Evolutionary conservation across 2,329 filamentous ascomycete species (phyloP).

Genomic region (Diaporthe amygdali): DNA sequence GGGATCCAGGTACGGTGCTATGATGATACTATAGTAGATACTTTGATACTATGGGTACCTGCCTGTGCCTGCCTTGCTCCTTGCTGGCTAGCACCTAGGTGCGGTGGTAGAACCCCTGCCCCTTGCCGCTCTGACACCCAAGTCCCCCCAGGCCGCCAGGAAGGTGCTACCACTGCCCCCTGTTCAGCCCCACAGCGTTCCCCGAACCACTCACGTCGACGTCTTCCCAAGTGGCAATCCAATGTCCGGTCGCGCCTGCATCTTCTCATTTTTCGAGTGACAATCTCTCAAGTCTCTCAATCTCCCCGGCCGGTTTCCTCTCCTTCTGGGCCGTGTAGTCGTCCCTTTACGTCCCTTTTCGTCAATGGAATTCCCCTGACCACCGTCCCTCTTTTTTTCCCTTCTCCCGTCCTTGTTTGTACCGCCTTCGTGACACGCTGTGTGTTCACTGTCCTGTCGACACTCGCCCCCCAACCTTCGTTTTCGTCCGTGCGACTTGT

Average conservation of each 20-base stretch:
- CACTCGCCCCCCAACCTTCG: background rate
- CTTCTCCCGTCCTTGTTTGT: conserved; percentile 2
- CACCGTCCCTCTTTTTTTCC: background rate
- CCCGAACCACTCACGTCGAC: background rate
- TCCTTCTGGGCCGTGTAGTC: background rate
- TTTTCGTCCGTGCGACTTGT: conserved; percentile 15
- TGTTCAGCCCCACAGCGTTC: conserved; percentile 4
- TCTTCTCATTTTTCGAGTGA: conserved; percentile 17
- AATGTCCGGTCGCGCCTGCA: conserved; percentile 19
- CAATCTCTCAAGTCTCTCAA: conserved; percentile 13
- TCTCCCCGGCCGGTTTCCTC: background rate
- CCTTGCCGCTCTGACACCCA: conserved; percentile 9
- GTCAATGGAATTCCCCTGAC: conserved; percentile 12
- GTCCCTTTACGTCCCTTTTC: background rate
- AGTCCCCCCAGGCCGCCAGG: background rate
- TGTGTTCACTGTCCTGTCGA: background rate
- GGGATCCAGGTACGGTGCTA: background rate
- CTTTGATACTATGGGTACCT: background rate
- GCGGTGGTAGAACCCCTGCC: too few species aligned
- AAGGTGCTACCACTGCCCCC: background rate
- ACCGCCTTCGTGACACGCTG: background rate
- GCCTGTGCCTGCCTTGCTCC: background rate
- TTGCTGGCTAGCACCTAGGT: conserved; percentile 1
- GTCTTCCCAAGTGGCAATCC: conserved; percentile 13
- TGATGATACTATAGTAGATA: too few species aligned